Conservation (phyloP, 73 alveolate species). For the Uronychia binucleata region DNA sequence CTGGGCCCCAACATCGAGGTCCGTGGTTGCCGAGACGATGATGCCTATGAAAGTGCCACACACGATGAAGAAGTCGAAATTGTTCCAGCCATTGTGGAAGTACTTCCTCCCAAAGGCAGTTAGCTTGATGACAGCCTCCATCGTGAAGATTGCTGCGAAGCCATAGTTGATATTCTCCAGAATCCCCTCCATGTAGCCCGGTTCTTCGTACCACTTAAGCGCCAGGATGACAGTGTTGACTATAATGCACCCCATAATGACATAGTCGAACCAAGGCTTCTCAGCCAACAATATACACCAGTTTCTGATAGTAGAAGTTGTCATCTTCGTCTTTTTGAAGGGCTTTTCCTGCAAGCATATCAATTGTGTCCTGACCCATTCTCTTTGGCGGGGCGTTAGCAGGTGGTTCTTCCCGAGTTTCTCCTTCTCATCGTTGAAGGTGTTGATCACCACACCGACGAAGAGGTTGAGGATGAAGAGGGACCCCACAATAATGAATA, state of each 20-base stretch:
- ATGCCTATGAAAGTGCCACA: constrained; percentile 65
- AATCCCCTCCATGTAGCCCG: constrained; percentile 19
- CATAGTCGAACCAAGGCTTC: constrained; percentile 8
- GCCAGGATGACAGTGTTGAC: constrained; percentile 30
- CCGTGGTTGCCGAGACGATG: constrained; percentile 62
- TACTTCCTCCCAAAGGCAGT: constrained; percentile 86
- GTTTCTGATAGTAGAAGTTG: background rate
- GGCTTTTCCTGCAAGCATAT: constrained; percentile 22
- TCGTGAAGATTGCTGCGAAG: constrained; percentile 87
- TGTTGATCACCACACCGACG: constrained; percentile 59
- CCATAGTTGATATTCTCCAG: constrained; percentile 66
- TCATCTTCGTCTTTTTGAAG: background rate
- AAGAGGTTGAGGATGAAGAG: constrained; percentile 58
- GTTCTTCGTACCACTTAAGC: constrained; percentile 15
- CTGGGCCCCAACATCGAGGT: constrained; percentile 15
- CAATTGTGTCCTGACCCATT: constrained; percentile 24
- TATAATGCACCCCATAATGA: constrained; percentile 18
- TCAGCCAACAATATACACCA: constrained; percentile 17
- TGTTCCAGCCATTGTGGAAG: constrained; percentile 85
- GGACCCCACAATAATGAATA: constrained; percentile 51
- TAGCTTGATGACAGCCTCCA: constrained; percentile 80
- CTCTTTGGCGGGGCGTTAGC: constrained; percentile 3
- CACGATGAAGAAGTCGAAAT: constrained; percentile 90
- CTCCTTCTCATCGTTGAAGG: constrained; percentile 70
- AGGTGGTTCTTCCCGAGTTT: constrained; percentile 48